Evolutionary conservation across 75 land plant genomes (phyloP), one percentile per base, ranked within the genome.

Genomic region (Picea sitchensis): DNA sequence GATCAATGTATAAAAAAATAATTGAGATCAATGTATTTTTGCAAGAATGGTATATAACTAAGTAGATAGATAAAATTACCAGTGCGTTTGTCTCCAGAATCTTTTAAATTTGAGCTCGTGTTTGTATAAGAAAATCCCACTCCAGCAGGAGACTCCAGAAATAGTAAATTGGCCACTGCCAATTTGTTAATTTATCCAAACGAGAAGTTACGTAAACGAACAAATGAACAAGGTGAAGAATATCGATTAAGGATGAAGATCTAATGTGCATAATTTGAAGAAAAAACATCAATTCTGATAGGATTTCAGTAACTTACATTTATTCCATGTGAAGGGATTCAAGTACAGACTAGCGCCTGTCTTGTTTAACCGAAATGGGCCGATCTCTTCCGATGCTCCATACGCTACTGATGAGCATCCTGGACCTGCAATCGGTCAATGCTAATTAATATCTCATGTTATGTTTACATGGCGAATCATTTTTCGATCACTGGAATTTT

Each of bases 341-440:
- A 86, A 62, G 56, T 86, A 85, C 13, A 96, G 89, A 51, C 89
- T 82, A 21, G 88, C 79, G 26, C 80, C 92, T 21, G 84, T 94
- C 71, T 65, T 81, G 61, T 90, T 87, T 59, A 90, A 80, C 41
- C 87, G 82, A 78, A 92, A 96, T 7, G 98, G 98, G 14, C 98
- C 98, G 11, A 92, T 87, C 77, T 96, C 98, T 54, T 90, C 91
- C 15, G 94, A 88, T 41, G 90, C 94, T 68, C 98, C 98, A 83
- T 90, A 89, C 14, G 90, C 98, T 34, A 96, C 65, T 36, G 98
- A 96, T 31, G 98, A 96, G 65, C 98, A 96, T 12, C 98, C 98
- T 38, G 99, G 99, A 3, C 99, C 99, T 96, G 91, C 82, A 71
- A 41, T 44, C 23, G 1, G 9, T 9, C 11, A 9, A 9, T 51